Evolutionary conservation across 176 grass and related monocot species (phyloP).

Genomic region (Oryza coarctata): DNA sequence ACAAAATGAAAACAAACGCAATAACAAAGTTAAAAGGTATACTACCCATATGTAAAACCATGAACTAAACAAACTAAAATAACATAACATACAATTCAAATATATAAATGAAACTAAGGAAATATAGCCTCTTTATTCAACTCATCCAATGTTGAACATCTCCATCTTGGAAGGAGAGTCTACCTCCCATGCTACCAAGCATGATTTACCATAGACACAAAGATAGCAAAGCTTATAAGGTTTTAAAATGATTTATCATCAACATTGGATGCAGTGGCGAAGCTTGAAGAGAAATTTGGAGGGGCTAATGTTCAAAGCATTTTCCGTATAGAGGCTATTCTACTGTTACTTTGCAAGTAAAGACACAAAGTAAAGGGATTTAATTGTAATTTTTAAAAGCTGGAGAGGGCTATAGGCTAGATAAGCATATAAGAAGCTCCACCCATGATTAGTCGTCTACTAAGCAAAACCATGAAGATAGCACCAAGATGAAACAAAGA

Average conservation of each 20-base stretch:
- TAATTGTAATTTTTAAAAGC: too few species aligned
- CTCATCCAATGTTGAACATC: not conserved
- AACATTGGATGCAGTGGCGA: not conserved
- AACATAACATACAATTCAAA: not conserved
- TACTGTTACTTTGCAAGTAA: too few species aligned
- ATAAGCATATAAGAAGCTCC: too few species aligned
- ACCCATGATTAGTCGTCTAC: not conserved
- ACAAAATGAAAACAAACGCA: too few species aligned
- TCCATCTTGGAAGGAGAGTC: not conserved
- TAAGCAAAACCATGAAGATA: not conserved
- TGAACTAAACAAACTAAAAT: not conserved
- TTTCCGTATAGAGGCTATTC: too few species aligned
- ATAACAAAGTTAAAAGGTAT: too few species aligned
- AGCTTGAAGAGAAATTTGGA: too few species aligned
- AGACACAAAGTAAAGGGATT: too few species aligned
- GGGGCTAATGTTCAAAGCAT: too few species aligned
- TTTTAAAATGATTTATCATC: not conserved
- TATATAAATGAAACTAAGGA: not conserved
- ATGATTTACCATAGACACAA: not conserved
- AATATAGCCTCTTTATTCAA: not conserved
- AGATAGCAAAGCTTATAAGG: not conserved
- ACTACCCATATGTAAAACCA: too few species aligned
- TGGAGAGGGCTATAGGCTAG: too few species aligned
- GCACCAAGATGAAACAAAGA: not conserved
- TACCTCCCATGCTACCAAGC: not conserved